Percentiles rank a stretch among this genome's conserved stretches.
These are phyloP conservation scores for Penicillium coprophilum DNA, from an alignment of 495 filamentous ascomycete genomes.

Conservation along the genomic window DNA sequence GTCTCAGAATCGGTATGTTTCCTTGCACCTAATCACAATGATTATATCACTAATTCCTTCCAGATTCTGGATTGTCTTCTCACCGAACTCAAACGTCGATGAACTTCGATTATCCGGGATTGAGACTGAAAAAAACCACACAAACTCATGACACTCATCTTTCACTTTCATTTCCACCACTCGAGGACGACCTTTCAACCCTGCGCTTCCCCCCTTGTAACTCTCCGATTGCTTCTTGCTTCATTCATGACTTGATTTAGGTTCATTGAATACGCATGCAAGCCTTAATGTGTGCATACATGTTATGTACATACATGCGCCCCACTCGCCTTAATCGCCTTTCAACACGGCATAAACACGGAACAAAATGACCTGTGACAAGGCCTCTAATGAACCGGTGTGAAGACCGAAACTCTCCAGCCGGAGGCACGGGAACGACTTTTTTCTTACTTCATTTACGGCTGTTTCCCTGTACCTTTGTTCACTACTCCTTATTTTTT, in stretches of 20 bases:
- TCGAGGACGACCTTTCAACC: slow-evolving; percentile 13
- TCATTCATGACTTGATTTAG: slow-evolving; percentile 3
- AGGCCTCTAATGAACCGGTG: slow-evolving; percentile 2
- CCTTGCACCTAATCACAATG: background rate
- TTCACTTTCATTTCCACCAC: slow-evolving; percentile 8
- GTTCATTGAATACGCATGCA: slow-evolving; percentile 13
- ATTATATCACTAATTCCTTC: slow-evolving; percentile 13
- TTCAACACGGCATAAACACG: slow-evolving; percentile 20
- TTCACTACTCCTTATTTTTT: slow-evolving; percentile 12
- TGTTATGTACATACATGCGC: slow-evolving; percentile 14
- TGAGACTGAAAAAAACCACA: slow-evolving; percentile 28
- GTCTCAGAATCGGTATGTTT: slow-evolving; percentile 59
- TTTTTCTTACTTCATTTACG: slow-evolving; percentile 18
- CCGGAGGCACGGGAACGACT: slow-evolving; percentile 17
- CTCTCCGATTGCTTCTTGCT: slow-evolving; percentile 11
- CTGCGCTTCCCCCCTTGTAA: slow-evolving; percentile 13
- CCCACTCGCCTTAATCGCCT: slow-evolving; percentile 13
- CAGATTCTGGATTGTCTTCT: slow-evolving; percentile 46
- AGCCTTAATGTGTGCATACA: slow-evolving; percentile 14
- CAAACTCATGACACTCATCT: slow-evolving; percentile 21
- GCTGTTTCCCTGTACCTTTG: slow-evolving; percentile 20
- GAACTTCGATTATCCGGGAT: slow-evolving; percentile 16
- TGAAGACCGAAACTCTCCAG: slow-evolving; percentile 2
- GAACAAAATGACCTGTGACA: slow-evolving; percentile 5
- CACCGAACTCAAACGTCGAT: slow-evolving; percentile 45